phyloP scores from a whole-genome alignment of 2,329 filamentous ascomycete genomes.

The Neonectria sp. region DNA sequence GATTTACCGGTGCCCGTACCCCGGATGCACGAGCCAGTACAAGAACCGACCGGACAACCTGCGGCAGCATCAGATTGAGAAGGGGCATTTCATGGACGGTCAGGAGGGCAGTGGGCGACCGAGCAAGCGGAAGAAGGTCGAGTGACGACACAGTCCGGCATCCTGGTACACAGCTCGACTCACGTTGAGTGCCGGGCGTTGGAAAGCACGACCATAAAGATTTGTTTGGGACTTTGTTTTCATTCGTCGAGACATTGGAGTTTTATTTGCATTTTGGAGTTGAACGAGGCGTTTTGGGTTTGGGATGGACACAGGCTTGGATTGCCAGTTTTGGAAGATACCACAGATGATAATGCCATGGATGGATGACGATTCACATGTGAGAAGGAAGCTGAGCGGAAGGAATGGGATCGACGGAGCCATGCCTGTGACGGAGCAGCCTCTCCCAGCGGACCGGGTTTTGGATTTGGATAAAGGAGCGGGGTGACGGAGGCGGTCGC shows the following conservation, averaged over 20 bases:
- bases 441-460: constrained; percentile 24
- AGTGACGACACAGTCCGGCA: constrained; percentile 16
- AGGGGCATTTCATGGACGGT: constrained; percentile 67
- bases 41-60: constrained; percentile 71
- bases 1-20: constrained; percentile 68
- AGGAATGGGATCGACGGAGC: constrained; percentile 16
- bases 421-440: constrained; percentile 16
- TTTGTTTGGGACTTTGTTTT: not conserved
- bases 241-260: constrained; percentile 4
- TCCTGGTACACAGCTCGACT: not conserved
- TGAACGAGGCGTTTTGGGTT: constrained; percentile 36
- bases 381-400: constrained; percentile 9
- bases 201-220: not conserved
- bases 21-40: constrained; percentile 69
- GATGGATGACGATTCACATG: constrained; percentile 10
- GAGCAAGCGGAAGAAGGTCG: constrained; percentile 64
- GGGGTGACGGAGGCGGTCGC: not conserved
- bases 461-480: constrained; percentile 18
- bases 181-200: not conserved
- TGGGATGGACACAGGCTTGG: constrained; percentile 10
- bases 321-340: constrained; percentile 35
- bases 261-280: constrained; percentile 25
- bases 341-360: constrained; percentile 34
- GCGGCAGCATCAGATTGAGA: constrained; percentile 70
- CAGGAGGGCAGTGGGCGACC: constrained; percentile 57